Conservation (phyloP, 371 early-diverging fungal species). For the Syncephalastrum contaminatum region DNA sequence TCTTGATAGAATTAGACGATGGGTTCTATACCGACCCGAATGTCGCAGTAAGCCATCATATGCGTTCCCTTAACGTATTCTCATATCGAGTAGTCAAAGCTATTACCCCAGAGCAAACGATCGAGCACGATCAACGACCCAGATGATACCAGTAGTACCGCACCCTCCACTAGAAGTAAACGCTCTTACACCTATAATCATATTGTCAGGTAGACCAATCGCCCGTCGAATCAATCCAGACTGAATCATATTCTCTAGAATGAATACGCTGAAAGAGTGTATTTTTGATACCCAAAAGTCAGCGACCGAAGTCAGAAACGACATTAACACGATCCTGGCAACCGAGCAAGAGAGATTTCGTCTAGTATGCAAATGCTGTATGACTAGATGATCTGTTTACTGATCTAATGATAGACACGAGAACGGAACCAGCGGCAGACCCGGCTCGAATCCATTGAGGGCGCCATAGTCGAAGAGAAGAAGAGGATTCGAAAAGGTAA, state of each 20-base stretch:
- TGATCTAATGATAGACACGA: constrained; percentile 21
- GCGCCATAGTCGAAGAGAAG: constrained; percentile 10
- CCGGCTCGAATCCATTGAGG: constrained; percentile 28
- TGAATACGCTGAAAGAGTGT: constrained; percentile 56
- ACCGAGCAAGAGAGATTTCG: constrained; percentile 41
- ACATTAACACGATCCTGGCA: constrained; percentile 40
- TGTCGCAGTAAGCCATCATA: constrained; percentile 19
- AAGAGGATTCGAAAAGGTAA: constrained; percentile 19
- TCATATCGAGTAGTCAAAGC: constrained; percentile 6
- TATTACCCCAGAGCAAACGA: constrained; percentile 25
- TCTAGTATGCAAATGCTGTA: constrained; percentile 20
- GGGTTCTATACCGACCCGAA: constrained; percentile 59
- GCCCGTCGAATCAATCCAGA: not conserved
- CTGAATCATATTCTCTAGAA: constrained; percentile 8
- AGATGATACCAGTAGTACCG: not conserved
- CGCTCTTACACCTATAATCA: constrained; percentile 56
- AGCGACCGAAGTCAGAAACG: constrained; percentile 44
- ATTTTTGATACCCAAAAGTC: constrained; percentile 58
- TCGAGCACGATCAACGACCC: constrained; percentile 16
- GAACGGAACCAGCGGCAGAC: constrained; percentile 35
- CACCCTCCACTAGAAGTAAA: constrained; percentile 22
- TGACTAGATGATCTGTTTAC: not conserved
- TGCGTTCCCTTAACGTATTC: not conserved
- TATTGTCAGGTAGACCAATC: constrained; percentile 38
- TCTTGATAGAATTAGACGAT: constrained; percentile 52